Evolutionary conservation across 2,329 filamentous ascomycete species (phyloP), one percentile per base, ranked within the genome.

Genomic region (Trichophyton benhamiae): DNA sequence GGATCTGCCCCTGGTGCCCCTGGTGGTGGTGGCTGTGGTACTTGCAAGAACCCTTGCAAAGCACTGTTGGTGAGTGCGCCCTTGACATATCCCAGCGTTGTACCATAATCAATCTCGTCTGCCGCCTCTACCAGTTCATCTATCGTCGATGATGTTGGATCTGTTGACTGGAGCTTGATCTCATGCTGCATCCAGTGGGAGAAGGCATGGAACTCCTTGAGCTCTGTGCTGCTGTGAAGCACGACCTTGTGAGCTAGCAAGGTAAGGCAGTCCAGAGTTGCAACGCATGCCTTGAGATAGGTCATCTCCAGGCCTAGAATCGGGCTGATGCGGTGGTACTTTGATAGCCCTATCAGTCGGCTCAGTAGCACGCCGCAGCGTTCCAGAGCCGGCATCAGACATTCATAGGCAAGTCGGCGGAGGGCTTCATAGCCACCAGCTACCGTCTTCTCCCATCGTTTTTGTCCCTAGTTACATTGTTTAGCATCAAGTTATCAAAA

Each of bases 381-480:
- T 67, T 97, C 91, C 1, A 97, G 78, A 0, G 89, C 90, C 0
- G 94, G 94, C 1, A 97, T 80, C 59, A 96, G 84, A 71, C 95
- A 91, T 70, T 96, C 87, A 69, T 96, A 91, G 0, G 91, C 79
- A 11, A 97, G 79, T 59, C 83, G 82, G 58, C 90, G 83, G 8
- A 97, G 80, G 60, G 84, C 87, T 63, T 89, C 85, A 20, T 96
- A 86, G 0, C 91, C 89, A 3, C 84, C 83, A 1, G 83, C 81
- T 1, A 95, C 87, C 4, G 88, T 87, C 69, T 92, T 95, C 65
- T 97, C 91, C 94, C 94, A 99, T 57, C 94, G 82, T 74, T 96
- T 96, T 68, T 95, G 89, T 0, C 91, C 91, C 87, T 94, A n/a
- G n/a, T n/a, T n/a, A 55, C 25, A n/a, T 8, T 15, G 33, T 20